Conservation (phyloP, 2,329 filamentous ascomycete genomes). For the Fusarium pseudocircinatum region DNA sequence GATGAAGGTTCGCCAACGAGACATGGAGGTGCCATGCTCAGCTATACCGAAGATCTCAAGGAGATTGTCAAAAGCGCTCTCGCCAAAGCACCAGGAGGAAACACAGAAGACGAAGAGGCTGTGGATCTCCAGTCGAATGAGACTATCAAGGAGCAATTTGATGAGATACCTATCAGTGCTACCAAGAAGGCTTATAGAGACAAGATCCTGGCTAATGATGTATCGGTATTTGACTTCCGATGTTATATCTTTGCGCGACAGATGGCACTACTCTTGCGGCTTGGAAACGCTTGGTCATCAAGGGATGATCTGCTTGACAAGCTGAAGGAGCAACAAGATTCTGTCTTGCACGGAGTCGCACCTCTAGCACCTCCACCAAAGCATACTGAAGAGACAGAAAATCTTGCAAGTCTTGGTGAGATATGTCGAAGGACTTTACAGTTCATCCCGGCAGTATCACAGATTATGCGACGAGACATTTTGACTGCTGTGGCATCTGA, state of each 20-base stretch:
- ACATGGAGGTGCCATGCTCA: slow-evolving; percentile 77
- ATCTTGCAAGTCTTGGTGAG: slow-evolving; percentile 83
- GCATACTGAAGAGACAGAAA: slow-evolving; percentile 71
- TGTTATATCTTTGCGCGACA: slow-evolving; percentile 95
- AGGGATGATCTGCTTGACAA: slow-evolving; percentile 70
- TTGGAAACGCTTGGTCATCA: slow-evolving; percentile 78
- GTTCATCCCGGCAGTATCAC: slow-evolving; percentile 83
- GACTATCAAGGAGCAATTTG: slow-evolving; percentile 52
- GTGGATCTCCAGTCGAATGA: slow-evolving; percentile 62
- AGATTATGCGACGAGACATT: slow-evolving; percentile 83
- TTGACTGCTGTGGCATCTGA: slow-evolving; percentile 65
- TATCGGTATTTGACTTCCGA: slow-evolving; percentile 94
- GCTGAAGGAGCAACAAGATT: slow-evolving; percentile 69
- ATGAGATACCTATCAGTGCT: slow-evolving; percentile 70
- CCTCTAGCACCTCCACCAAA: slow-evolving; percentile 59
- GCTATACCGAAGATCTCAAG: slow-evolving; percentile 78
- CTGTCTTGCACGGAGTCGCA: slow-evolving; percentile 66
- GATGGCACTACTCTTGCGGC: slow-evolving; percentile 79
- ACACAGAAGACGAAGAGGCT: slow-evolving; percentile 52
- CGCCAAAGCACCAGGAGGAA: slow-evolving; percentile 47
- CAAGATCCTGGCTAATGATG: slow-evolving; percentile 91
- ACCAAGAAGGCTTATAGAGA: slow-evolving; percentile 86
- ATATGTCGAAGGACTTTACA: slow-evolving; percentile 83
- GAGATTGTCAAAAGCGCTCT: slow-evolving; percentile 64
- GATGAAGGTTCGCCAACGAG: slow-evolving; percentile 67